Percentiles rank a stretch among this genome's conserved stretches.
phyloP scores from a whole-genome alignment of 2,329 filamentous ascomycete species.

The Daldinia sp. region DNA sequence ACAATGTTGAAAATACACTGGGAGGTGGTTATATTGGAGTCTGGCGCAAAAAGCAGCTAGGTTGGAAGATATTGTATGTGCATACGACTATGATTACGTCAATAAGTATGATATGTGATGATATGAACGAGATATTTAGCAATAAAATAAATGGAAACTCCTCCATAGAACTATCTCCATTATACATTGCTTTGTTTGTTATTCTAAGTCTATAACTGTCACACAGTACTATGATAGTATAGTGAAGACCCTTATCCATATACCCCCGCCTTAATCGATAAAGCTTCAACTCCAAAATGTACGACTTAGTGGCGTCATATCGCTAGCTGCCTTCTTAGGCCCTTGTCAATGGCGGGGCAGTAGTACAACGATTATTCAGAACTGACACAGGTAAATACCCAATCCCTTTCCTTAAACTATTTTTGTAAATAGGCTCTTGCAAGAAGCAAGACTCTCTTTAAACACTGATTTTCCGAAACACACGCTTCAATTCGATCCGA shows the following conservation, averaged over 20 bases:
- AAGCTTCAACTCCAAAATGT: slow-evolving; percentile 9
- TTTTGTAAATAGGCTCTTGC: neutral
- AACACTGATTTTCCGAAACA: neutral
- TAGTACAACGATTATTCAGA: slow-evolving; percentile 1
- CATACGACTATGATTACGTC: neutral
- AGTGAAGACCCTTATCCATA: neutral
- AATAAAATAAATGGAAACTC: neutral
- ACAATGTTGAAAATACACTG: slow-evolving; percentile 10
- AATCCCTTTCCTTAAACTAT: neutral
- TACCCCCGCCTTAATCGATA: slow-evolving; percentile 14
- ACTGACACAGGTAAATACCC: neutral
- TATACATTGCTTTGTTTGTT: neutral
- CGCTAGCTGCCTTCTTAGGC: slow-evolving; percentile 28
- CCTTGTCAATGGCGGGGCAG: slow-evolving; percentile 36
- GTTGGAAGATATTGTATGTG: neutral
- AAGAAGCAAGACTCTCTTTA: neutral
- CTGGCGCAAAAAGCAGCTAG: slow-evolving; percentile 7
- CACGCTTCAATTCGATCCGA: neutral
- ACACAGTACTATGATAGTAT: neutral
- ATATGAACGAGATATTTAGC: neutral
- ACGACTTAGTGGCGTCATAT: slow-evolving; percentile 33
- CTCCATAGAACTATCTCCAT: neutral
- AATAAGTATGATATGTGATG: neutral
- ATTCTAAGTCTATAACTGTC: neutral
- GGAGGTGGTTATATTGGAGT: slow-evolving; percentile 16